Evolutionary conservation across 306 rosid genomes (phyloP).

Genomic region (Acacia crassicarpa): DNA sequence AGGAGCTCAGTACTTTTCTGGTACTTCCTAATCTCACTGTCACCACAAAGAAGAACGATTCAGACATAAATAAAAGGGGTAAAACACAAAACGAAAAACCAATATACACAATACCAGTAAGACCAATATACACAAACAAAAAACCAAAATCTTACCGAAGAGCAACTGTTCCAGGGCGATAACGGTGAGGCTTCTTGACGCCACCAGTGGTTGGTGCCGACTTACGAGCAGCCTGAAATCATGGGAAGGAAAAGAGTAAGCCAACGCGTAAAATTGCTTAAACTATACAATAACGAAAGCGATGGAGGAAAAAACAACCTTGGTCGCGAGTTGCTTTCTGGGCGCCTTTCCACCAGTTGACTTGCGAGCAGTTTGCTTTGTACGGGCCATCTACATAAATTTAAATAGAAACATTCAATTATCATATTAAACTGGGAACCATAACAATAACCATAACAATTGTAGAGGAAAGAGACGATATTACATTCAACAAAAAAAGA

Average conservation of each 20-base stretch:
- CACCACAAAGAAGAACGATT: neutral
- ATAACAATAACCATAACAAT: neutral
- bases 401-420: neutral
- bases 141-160: conserved; percentile 55
- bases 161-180: conserved; percentile 94
- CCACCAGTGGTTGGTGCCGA: conserved; percentile 98
- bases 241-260: neutral
- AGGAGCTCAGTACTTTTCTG: conserved; percentile 93
- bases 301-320: conserved; percentile 38
- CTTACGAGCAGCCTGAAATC: conserved; percentile 79
- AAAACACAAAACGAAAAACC: neutral
- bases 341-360: conserved; percentile 97
- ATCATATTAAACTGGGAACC: neutral
- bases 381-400: conserved; percentile 82
- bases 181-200: conserved; percentile 94
- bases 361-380: conserved; percentile 97
- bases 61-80: fast-evolving
- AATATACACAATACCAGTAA: too few species aligned
- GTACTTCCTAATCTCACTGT: conserved; percentile 89
- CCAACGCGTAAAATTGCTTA: neutral
- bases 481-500: too few species aligned
- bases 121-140: too few species aligned
- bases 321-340: conserved; percentile 95
- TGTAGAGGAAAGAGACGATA: too few species aligned
- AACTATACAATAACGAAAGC: neutral